Percentiles rank a stretch among this genome's conserved stretches.
These are phyloP conservation scores for Plasmodium sp. DNA, from an alignment of 169 alveolate species.

Conservation along the genomic window DNA sequence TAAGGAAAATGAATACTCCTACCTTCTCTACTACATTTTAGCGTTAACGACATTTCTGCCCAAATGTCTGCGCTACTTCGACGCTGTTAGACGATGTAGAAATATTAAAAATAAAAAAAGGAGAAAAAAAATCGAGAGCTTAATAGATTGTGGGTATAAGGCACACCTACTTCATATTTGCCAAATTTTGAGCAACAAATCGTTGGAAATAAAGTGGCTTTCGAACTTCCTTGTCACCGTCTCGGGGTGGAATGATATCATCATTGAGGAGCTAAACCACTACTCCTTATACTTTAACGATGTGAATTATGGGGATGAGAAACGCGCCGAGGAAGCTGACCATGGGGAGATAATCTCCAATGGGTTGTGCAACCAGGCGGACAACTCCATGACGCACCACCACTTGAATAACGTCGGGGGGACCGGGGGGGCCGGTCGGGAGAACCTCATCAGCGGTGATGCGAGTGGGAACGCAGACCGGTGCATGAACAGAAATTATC, in stretches of 20 bases:
- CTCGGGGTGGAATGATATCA: slow-evolving; percentile 70
- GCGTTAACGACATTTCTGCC: slow-evolving; percentile 58
- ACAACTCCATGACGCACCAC: not conserved
- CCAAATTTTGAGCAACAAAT: slow-evolving; percentile 58
- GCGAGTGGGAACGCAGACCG: not conserved
- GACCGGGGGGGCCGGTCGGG: not conserved
- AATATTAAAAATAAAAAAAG: slow-evolving; percentile 59
- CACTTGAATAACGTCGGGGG: not conserved
- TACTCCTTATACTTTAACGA: slow-evolving; percentile 62
- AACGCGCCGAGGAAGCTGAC: slow-evolving; percentile 16
- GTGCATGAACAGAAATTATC: not conserved
- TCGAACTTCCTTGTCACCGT: slow-evolving; percentile 64
- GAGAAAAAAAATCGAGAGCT: slow-evolving; percentile 49
- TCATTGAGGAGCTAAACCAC: slow-evolving; percentile 52
- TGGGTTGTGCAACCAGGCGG: not conserved
- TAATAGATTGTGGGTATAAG: slow-evolving; percentile 71
- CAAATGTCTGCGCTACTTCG: slow-evolving; percentile 53
- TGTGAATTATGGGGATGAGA: slow-evolving; percentile 17
- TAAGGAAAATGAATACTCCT: slow-evolving; percentile 67
- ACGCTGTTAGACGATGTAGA: slow-evolving; percentile 53
- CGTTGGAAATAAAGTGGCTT: slow-evolving; percentile 61
- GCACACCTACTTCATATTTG: slow-evolving; percentile 64
- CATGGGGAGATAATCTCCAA: not conserved
- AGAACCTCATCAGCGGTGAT: not conserved
- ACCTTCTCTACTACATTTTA: slow-evolving; percentile 37